Evolutionary conservation across 805 yeast genomes (phyloP).

Genomic region (Vanderwaltozyma tropicalis): DNA sequence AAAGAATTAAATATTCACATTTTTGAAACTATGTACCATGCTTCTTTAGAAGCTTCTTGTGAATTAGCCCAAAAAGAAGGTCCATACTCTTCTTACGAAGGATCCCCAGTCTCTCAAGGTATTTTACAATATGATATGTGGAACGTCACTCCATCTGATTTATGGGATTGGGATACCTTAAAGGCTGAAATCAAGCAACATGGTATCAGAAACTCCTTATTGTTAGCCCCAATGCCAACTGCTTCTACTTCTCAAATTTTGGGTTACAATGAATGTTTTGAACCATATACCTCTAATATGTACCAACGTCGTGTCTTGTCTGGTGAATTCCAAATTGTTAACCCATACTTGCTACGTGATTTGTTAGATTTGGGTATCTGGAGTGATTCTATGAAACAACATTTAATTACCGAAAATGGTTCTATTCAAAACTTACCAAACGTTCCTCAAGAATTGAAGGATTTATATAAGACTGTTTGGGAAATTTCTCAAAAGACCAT

Average conservation of each 20-base stretch:
- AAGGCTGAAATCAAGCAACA: slow-evolving; percentile 45
- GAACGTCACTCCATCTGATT: slow-evolving; percentile 61
- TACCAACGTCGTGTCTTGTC: slow-evolving; percentile 82
- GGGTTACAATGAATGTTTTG: slow-evolving; percentile 90
- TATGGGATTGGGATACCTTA: slow-evolving; percentile 76
- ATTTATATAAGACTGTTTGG: slow-evolving; percentile 89
- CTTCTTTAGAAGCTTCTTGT: slow-evolving; percentile 73
- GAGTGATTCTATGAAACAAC: slow-evolving; percentile 66
- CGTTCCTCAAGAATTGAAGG: slow-evolving; percentile 64
- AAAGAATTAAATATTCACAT: slow-evolving; percentile 65
- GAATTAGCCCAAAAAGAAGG: slow-evolving; percentile 68
- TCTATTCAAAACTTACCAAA: slow-evolving; percentile 65
- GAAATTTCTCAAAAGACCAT: slow-evolving; percentile 78
- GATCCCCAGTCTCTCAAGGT: slow-evolving; percentile 87
- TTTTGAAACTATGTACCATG: slow-evolving; percentile 94
- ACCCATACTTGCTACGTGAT: slow-evolving; percentile 72
- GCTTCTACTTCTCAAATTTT: slow-evolving; percentile 94
- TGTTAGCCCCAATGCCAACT: slow-evolving; percentile 95
- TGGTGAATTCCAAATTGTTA: slow-evolving; percentile 87
- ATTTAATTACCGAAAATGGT: slow-evolving; percentile 65
- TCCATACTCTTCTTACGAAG: slow-evolving; percentile 57
- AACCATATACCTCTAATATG: slow-evolving; percentile 85
- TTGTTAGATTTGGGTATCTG: slow-evolving; percentile 71
- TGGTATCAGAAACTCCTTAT: slow-evolving; percentile 77
- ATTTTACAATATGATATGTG: slow-evolving; percentile 78